phyloP scores from a whole-genome alignment of 768 basidiomycete species.

The Clavaria fumosa region DNA sequence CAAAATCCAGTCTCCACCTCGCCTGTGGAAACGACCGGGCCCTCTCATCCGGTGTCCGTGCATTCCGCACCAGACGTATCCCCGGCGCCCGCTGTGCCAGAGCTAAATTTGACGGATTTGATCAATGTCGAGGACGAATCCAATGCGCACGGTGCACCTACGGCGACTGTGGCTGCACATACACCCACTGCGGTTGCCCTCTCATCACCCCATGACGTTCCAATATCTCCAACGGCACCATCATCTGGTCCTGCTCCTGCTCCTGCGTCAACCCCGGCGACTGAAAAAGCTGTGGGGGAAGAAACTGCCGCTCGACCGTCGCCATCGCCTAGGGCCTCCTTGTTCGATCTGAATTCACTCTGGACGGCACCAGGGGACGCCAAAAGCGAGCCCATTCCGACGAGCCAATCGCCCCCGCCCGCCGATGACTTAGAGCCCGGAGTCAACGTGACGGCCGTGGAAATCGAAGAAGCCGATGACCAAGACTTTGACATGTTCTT shows the following conservation, averaged over 20 bases:
- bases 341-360: slow-evolving; percentile 59
- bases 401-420: slow-evolving; percentile 15
- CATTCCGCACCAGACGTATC: slow-evolving; percentile 35
- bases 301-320: no score
- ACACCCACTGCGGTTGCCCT: no score
- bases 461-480: slow-evolving; percentile 38
- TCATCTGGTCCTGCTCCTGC: slow-evolving; percentile 34
- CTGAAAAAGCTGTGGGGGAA: slow-evolving; percentile 31
- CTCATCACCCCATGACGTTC: no score
- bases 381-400: slow-evolving; percentile 8
- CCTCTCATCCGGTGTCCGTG: slow-evolving; percentile 38
- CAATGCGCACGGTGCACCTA: slow-evolving; percentile 20
- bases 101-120: slow-evolving; percentile 58
- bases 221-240: slow-evolving; percentile 14
- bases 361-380: slow-evolving; percentile 42
- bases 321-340: slow-evolving; percentile 26
- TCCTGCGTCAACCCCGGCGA: slow-evolving; percentile 21
- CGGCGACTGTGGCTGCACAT: slow-evolving; percentile 12
- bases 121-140: slow-evolving; percentile 65
- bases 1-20: no score
- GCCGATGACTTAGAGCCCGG: slow-evolving; percentile 25
- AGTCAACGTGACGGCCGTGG: slow-evolving; percentile 27
- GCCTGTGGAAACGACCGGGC: slow-evolving; percentile 55
- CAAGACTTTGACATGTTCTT: slow-evolving; percentile 82
- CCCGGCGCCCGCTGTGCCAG: slow-evolving; percentile 36